A percentile compares a stretch with the other conserved stretches of the same genome.
phyloP scores from a whole-genome alignment of 371 early-diverging fungal genomes.

The Mortierella polycephala region DNA sequence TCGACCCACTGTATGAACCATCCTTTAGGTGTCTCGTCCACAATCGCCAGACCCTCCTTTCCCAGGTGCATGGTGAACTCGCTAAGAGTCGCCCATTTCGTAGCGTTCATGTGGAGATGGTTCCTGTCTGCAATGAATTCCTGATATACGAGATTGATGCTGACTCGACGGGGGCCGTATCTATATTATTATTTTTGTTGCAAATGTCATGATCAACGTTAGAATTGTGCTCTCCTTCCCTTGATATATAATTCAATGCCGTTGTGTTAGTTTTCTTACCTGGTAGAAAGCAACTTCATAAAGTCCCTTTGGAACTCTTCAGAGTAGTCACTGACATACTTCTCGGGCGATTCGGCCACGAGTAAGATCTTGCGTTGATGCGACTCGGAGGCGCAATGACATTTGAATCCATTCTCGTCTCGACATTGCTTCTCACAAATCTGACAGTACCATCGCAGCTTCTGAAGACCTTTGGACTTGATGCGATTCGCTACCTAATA shows the following conservation, averaged over 20 bases:
- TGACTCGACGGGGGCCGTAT: constrained; percentile 87
- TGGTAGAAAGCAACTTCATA: constrained; percentile 75
- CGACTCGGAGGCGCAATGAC: constrained; percentile 90
- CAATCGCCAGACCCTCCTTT: constrained; percentile 81
- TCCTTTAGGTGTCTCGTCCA: constrained; percentile 93
- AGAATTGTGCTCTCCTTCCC: too few species aligned
- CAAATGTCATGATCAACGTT: background rate
- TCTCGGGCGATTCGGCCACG: constrained; percentile 84
- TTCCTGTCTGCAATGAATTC: constrained; percentile 91
- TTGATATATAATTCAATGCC: too few species aligned
- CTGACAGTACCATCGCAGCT: constrained; percentile 94
- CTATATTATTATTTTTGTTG: constrained; percentile 33
- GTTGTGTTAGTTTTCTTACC: constrained; percentile 40
- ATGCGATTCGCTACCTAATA: constrained; percentile 79
- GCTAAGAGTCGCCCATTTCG: constrained; percentile 87
- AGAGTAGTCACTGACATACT: constrained; percentile 77
- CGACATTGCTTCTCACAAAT: constrained; percentile 93
- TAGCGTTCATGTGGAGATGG: constrained; percentile 97
- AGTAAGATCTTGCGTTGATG: constrained; percentile 95
- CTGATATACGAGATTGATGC: constrained; percentile 95
- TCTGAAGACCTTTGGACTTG: constrained; percentile 94
- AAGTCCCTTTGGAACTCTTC: constrained; percentile 79
- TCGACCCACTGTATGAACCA: constrained; percentile 95
- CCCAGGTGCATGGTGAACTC: constrained; percentile 91
- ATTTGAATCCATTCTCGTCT: constrained; percentile 98